These are phyloP conservation scores for Pelargonium citronellum DNA, from an alignment of 441 rosid genomes.

Conservation along the genomic window DNA sequence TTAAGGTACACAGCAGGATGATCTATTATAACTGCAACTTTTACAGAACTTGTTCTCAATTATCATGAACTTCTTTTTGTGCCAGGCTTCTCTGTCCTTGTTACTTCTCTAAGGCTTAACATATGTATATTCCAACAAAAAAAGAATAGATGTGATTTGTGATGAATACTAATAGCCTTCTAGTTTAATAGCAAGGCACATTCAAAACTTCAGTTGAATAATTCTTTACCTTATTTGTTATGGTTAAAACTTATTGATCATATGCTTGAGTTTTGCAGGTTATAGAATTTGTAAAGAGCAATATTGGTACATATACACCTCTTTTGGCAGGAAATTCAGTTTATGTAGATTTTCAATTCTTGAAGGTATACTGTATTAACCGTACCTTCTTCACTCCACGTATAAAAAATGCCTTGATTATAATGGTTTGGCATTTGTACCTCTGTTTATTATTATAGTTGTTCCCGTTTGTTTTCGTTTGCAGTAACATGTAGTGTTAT, in stretches of 20 bases:
- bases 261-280: slow-evolving; percentile 50
- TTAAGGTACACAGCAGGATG: no score
- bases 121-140: no score
- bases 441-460: background rate
- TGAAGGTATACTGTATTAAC: slow-evolving; percentile 44
- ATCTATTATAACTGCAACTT: no score
- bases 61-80: no score
- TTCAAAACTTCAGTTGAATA: slow-evolving; percentile 1
- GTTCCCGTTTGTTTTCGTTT: no score
- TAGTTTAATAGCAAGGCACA: background rate
- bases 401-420: background rate
- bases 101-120: no score
- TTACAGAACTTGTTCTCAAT: no score
- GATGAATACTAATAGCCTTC: background rate
- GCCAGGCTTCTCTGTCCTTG: no score
- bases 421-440: background rate
- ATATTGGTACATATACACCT: slow-evolving; percentile 57
- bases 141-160: background rate
- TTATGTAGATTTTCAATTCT: slow-evolving; percentile 60
- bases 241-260: background rate
- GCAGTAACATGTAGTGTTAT: background rate
- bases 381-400: no score
- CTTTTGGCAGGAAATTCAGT: slow-evolving; percentile 80
- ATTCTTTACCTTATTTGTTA: background rate
- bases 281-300: slow-evolving; percentile 57